Conservation (phyloP, 2,329 filamentous ascomycete species). For the Pezizomycotina sp. region DNA sequence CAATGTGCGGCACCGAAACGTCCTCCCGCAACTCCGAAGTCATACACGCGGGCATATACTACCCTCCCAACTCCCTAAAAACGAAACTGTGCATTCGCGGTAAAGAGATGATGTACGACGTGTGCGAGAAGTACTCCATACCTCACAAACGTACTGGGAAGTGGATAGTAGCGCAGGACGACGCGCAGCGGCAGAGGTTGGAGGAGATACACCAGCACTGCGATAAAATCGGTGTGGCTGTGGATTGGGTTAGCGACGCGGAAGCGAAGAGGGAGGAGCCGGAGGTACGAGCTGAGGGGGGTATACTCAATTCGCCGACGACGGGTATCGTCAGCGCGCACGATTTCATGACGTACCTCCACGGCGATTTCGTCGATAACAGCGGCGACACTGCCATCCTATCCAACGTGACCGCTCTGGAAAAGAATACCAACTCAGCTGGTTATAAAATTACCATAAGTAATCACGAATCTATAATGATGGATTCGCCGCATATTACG, state of each 20-base stretch:
- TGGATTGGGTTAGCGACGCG: slow-evolving; percentile 46
- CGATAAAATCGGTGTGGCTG: slow-evolving; percentile 43
- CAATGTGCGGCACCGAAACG: slow-evolving; percentile 63
- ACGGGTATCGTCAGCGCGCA: slow-evolving; percentile 90
- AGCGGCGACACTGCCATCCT: slow-evolving; percentile 60
- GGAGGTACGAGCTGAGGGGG: slow-evolving; percentile 53
- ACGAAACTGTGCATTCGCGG: slow-evolving; percentile 67
- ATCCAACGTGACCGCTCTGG: slow-evolving; percentile 46
- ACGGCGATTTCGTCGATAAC: slow-evolving; percentile 56
- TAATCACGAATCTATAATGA: slow-evolving; percentile 24
- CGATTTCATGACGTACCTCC: slow-evolving; percentile 62
- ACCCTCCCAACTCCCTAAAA: slow-evolving; percentile 60
- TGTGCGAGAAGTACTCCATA: slow-evolving; percentile 53
- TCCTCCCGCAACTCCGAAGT: slow-evolving; percentile 87
- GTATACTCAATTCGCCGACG: slow-evolving; percentile 64
- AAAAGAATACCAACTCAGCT: slow-evolving; percentile 31
- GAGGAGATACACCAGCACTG: slow-evolving; percentile 37
- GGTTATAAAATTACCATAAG: slow-evolving; percentile 51
- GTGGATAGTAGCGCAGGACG: slow-evolving; percentile 84
- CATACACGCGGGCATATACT: slow-evolving; percentile 91
- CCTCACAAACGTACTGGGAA: slow-evolving; percentile 64
- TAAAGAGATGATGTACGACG: slow-evolving; percentile 57
- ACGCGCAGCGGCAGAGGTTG: slow-evolving; percentile 48
- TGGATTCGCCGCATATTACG: slow-evolving; percentile 45
- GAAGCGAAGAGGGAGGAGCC: slow-evolving; percentile 56